Percentiles rank a stretch among this genome's conserved stretches.
These are phyloP conservation scores for Kregervanrija fluxuum DNA, from an alignment of 805 yeast genomes.

Conservation along the genomic window DNA sequence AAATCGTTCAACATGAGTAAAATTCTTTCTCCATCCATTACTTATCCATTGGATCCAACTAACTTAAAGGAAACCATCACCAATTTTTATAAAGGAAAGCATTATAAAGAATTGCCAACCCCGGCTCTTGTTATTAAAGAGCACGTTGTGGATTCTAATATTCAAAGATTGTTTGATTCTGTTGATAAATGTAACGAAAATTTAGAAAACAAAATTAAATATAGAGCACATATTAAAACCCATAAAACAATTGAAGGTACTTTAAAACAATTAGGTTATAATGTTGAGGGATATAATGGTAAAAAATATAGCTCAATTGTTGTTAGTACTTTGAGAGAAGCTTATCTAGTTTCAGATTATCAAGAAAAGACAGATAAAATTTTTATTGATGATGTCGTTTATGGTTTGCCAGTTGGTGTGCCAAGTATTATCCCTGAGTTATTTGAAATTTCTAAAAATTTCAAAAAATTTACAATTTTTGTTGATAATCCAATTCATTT, in stretches of 20 bases:
- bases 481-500: slow-evolving; percentile 54
- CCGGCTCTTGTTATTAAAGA: slow-evolving; percentile 46
- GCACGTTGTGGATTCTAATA: slow-evolving; percentile 11
- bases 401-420: slow-evolving; percentile 48
- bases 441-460: slow-evolving; percentile 32
- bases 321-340: slow-evolving; percentile 62
- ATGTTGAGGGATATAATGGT: slow-evolving; percentile 29
- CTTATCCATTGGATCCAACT: slow-evolving; percentile 6
- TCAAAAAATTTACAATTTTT: slow-evolving; percentile 46
- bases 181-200: slow-evolving; percentile 2
- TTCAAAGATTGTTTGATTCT: slow-evolving; percentile 1
- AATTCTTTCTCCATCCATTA: slow-evolving; percentile 1
- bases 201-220: too few species aligned
- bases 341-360: slow-evolving; percentile 29
- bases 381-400: slow-evolving; percentile 35
- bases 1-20: too few species aligned
- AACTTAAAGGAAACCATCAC: slow-evolving; percentile 8
- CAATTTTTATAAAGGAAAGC: slow-evolving; percentile 31
- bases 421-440: slow-evolving; percentile 41
- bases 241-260: slow-evolving; percentile 60
- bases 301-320: slow-evolving; percentile 32
- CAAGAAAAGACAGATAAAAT: too few species aligned
- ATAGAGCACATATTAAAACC: slow-evolving; percentile 49
- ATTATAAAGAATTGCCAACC: slow-evolving; percentile 38
- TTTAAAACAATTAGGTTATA: slow-evolving; percentile 42